These are phyloP conservation scores for Hypoxylon rubiginosum DNA, from an alignment of 2,329 filamentous ascomycete species.

Conservation along the genomic window DNA sequence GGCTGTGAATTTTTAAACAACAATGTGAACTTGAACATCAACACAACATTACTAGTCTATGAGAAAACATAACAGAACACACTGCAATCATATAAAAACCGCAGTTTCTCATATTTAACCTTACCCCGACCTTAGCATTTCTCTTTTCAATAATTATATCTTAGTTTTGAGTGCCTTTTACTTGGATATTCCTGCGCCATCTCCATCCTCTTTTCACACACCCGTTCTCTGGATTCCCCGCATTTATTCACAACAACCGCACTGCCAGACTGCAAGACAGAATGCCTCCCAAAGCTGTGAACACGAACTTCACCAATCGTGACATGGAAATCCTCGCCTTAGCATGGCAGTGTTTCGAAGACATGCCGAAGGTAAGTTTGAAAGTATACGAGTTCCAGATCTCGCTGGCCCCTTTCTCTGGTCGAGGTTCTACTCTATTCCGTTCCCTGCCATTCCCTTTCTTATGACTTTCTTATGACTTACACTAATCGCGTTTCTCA, in stretches of 20 bases:
- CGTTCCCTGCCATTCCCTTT: background rate
- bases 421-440: background rate
- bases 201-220: background rate
- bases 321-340: constrained; percentile 35
- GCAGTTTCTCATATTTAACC: background rate
- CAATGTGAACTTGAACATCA: background rate
- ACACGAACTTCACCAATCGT: constrained; percentile 16
- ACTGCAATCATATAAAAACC: background rate
- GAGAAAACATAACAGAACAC: background rate
- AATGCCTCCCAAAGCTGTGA: constrained; percentile 29
- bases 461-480: background rate
- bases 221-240: background rate
- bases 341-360: constrained; percentile 33
- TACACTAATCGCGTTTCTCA: constrained; percentile 22
- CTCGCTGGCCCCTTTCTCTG: background rate
- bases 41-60: background rate
- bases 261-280: background rate
- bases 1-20: background rate
- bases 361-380: constrained; percentile 29
- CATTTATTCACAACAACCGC: background rate
- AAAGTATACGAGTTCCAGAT: background rate
- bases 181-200: background rate
- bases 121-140: background rate
- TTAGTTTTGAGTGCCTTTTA: background rate
- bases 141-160: background rate